Evolutionary conservation across 208 protist genomes (phyloP).

Genomic region (Acanthamoeba divionensis): DNA sequence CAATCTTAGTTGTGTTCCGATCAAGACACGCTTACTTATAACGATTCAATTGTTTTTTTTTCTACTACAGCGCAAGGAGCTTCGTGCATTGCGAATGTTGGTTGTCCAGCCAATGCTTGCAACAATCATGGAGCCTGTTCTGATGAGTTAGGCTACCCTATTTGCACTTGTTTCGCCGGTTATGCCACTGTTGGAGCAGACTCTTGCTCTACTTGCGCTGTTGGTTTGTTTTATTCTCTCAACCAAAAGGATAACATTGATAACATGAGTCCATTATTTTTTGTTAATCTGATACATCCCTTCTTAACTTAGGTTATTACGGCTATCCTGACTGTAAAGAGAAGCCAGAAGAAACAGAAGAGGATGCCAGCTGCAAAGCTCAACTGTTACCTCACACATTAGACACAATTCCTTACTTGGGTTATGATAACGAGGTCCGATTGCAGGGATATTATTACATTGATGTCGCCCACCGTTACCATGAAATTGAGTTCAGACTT

Average conservation of each 20-base stretch:
- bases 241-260: neutral
- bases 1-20: too few relatives aligned
- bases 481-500: conserved; percentile 34
- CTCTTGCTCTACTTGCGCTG: conserved; percentile 17
- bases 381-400: neutral
- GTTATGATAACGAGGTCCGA: conserved; percentile 31
- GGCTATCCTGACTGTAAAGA: neutral
- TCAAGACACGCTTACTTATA: too few relatives aligned
- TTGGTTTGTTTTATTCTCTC: too few relatives aligned
- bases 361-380: neutral
- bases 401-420: conserved; percentile 17
- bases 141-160: conserved; percentile 16
- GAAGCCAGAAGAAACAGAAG: neutral
- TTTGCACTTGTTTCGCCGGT: conserved; percentile 24
- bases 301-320: conserved; percentile 15
- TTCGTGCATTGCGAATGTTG: neutral
- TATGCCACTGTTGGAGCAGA: conserved; percentile 32
- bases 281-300: too few relatives aligned
- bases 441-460: conserved; percentile 47
- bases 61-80: neutral
- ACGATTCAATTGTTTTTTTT: too few relatives aligned
- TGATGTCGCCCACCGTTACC: neutral
- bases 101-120: neutral
- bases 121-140: conserved; percentile 19
- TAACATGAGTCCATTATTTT: too few relatives aligned